phyloP scores from a whole-genome alignment of 495 filamentous ascomycete genomes.

The Daldinia childiae region DNA sequence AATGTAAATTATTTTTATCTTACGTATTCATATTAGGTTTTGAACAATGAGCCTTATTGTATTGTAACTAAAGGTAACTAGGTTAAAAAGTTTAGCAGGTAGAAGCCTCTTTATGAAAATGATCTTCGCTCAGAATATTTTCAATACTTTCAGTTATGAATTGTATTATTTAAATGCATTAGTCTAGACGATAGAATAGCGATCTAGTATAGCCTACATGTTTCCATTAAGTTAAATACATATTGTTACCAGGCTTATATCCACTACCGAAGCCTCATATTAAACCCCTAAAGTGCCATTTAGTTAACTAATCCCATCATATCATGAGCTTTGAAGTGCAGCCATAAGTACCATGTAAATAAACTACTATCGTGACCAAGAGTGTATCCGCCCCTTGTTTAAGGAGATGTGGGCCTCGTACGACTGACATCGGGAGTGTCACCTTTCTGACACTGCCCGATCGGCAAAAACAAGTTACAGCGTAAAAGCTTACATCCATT shows the following conservation, averaged over 20 bases:
- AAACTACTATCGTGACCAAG: not conserved
- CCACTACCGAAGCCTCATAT: not conserved
- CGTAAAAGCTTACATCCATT: not conserved
- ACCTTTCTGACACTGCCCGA: conserved; percentile 7
- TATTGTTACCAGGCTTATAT: not conserved
- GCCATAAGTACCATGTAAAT: not conserved
- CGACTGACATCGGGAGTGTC: not conserved
- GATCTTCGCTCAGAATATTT: not conserved
- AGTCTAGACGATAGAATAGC: not conserved
- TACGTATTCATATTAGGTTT: too few relatives aligned
- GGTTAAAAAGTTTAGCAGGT: not conserved
- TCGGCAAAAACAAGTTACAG: not conserved
- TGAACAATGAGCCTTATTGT: not conserved
- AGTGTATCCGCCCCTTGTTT: not conserved
- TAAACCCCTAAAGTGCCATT: not conserved
- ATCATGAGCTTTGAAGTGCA: not conserved
- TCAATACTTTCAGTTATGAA: not conserved
- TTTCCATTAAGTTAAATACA: not conserved
- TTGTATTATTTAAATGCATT: not conserved
- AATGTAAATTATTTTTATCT: not conserved
- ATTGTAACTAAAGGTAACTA: not conserved
- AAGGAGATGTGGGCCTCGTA: conserved; percentile 2
- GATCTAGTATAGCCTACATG: not conserved
- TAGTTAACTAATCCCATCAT: too few relatives aligned
- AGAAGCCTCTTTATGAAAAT: not conserved